Conservation (phyloP, 2,329 filamentous ascomycete species). For the Botrytis sinoallii region DNA sequence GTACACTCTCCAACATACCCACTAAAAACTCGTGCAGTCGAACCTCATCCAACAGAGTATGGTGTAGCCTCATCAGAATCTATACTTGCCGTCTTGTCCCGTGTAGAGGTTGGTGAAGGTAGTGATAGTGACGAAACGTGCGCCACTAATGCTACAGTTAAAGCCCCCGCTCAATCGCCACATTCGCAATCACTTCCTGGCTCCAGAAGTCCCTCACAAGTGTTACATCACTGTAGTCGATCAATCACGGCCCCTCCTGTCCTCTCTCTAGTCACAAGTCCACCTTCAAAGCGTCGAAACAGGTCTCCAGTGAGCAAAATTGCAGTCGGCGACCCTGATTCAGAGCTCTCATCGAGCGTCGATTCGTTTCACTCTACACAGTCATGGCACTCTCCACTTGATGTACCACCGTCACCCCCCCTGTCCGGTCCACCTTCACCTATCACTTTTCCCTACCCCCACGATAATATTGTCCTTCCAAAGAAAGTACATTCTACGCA, state of each 20-base stretch:
- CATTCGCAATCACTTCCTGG: conserved; percentile 21
- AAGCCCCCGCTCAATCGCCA: conserved; percentile 25
- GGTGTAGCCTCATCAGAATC: neutral
- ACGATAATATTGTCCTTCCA: conserved; percentile 42
- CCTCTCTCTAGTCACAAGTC: conserved; percentile 43
- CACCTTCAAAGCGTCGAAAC: conserved; percentile 40
- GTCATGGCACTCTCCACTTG: conserved; percentile 49
- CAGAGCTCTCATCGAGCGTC: conserved; percentile 45
- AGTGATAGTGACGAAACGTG: conserved; percentile 33
- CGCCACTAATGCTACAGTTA: conserved; percentile 31
- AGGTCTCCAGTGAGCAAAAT: conserved; percentile 27
- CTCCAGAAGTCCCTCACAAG: conserved; percentile 34
- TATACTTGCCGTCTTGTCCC: neutral
- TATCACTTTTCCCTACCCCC: conserved; percentile 41
- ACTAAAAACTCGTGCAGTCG: neutral
- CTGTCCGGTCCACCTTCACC: conserved; percentile 43
- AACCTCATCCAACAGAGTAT: neutral
- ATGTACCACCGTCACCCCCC: conserved; percentile 45
- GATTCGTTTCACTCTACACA: conserved; percentile 56
- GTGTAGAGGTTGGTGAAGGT: conserved; percentile 27
- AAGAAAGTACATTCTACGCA: conserved; percentile 36
- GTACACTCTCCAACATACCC: neutral
- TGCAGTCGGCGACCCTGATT: conserved; percentile 32
- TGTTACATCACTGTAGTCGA: conserved; percentile 37
- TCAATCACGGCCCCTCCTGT: conserved; percentile 43